Base-by-base conservation (phyloP, 164 flowering plant genomes). In the Vitis rupestris region DNA sequence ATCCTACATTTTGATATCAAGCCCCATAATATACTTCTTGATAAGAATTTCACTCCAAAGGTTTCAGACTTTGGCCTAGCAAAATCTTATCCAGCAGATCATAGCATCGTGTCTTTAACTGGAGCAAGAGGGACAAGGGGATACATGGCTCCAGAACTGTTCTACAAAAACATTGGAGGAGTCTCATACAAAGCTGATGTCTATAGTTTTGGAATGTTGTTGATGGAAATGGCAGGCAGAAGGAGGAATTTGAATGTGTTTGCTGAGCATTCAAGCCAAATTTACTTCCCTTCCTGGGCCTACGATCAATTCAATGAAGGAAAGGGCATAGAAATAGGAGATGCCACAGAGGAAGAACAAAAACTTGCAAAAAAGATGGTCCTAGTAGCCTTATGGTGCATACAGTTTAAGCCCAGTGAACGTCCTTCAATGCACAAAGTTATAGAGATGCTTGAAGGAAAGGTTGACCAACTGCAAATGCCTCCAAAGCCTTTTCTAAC, bases 1-100 rank as follows among this genome's bases (percentile, higher is more conserved):
- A 72, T 72, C 56, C 50, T 72, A 3, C 71, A 72, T 50, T 71
- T 71, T 64, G 74, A 71, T 27, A 71, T 71, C 68, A 71, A 71
- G 64, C 74, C 74, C 3, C 68, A 70, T 10, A 70, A 70, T 8
- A 70, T 70, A 15, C 73, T 70, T 63, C 73, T 70, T 15, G 65
- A 72, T n/a, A 62, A 66, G 8, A 62, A 72, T 56, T 56, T 72
- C 27, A 48, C 1, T 47, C 75, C 75, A 5, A 72, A 72, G 29
- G 49, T 72, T 67, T 72, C 75, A 7, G 74, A 72, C 16, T 72
- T 72, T 47, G 71, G 75, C 14, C 70, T 66, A 2, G 72, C 69
- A 10, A 74, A 60, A 17, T 16, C 63, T 12, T 73, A 63, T 31
- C 44, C 67, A 2, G 14, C 37, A 10, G 67, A 73, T 51, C 51